Evolutionary conservation across 768 basidiomycete genomes (phyloP).

Genomic region (Pleurotus djamor): DNA sequence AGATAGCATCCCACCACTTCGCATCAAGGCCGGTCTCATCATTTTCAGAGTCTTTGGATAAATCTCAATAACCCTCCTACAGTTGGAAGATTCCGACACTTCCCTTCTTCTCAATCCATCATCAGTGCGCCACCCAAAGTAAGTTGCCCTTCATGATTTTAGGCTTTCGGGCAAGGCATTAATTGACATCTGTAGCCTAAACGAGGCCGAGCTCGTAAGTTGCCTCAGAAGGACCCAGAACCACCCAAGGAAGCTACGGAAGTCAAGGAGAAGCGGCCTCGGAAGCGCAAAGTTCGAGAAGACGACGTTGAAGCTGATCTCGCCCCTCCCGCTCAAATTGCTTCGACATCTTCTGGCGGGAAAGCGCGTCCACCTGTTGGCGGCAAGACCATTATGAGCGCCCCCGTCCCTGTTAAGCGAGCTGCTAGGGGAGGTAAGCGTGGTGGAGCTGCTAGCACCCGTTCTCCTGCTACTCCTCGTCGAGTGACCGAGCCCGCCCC

Average conservation of each 20-base stretch:
- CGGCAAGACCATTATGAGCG: no score
- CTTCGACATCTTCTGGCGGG: no score
- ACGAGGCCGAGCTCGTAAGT: constrained; percentile 9
- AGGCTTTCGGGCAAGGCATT: not conserved
- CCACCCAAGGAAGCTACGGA: constrained; percentile 9
- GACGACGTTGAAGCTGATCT: constrained; percentile 7
- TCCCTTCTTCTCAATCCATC: constrained; percentile 2
- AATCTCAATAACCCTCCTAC: not conserved
- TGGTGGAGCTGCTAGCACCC: constrained; percentile 7
- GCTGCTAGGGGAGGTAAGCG: constrained; percentile 14
- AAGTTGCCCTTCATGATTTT: not conserved
- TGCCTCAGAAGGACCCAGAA: constrained; percentile 12
- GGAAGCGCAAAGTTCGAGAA: constrained; percentile 9
- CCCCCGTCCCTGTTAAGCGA: not conserved
- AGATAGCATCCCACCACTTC: constrained; percentile 17
- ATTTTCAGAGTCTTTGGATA: not conserved
- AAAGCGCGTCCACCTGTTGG: no score
- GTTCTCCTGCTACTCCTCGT: constrained; percentile 17
- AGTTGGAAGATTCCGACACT: constrained; percentile 36
- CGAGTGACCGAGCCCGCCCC: constrained; percentile 20
- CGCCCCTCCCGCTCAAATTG: not conserved
- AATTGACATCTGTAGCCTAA: not conserved
- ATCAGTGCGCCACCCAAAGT: not conserved
- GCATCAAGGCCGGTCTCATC: constrained; percentile 32
- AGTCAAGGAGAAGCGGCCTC: constrained; percentile 16